Evolutionary conservation across 208 protist species (phyloP), one percentile per base, ranked within the genome.

Genomic region (Trypanosoma mega): DNA sequence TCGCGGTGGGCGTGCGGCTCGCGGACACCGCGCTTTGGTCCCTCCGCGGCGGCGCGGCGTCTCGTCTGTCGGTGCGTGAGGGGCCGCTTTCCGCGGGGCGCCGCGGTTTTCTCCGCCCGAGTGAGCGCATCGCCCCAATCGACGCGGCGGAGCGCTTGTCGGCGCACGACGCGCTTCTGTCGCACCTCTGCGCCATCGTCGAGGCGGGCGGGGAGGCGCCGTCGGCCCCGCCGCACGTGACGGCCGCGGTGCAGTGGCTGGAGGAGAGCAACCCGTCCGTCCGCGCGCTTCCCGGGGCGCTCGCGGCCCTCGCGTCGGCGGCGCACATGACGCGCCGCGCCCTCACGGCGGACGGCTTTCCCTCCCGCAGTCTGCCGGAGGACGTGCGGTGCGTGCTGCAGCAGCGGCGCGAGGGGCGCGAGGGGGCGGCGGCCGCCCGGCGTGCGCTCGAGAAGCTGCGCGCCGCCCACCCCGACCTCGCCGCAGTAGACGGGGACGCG

Each of bases 11-110:
- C 1, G 51, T 34, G 2, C 46, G 37, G 7, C 39, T 51, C 20
- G 11, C 66, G 27, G 48, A 69, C n/a, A 76, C 70, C 1, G 66
- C 61, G 8, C 44, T 85, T 31, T 89, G 76, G 75, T 74, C 69
- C 9, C 50, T 83, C 21, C 52, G 72, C 14, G 45, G 27, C 6
- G 82, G 72, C 0, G 43, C 39, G 36, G 36, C 62, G 21, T 59
- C 45, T 27, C 68, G 54, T 47, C 64, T 79, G 48, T 56, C 43
- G 1, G 74, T 74, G 26, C 37, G 44, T 20, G 68, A 74, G 47
- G 36, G 36, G 14, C 36, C 67, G 14, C 7, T 53, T 2, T 36
- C 20, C 20, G 52, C 5, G 8, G 21, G n/a, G 3, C 18, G 33
- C 12, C 9, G 29, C 31, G 29, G 23, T 20, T 14, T 48, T 52